Evolutionary conservation across 768 basidiomycete species (phyloP).

Genomic region (Pulveroboletus sp.): DNA sequence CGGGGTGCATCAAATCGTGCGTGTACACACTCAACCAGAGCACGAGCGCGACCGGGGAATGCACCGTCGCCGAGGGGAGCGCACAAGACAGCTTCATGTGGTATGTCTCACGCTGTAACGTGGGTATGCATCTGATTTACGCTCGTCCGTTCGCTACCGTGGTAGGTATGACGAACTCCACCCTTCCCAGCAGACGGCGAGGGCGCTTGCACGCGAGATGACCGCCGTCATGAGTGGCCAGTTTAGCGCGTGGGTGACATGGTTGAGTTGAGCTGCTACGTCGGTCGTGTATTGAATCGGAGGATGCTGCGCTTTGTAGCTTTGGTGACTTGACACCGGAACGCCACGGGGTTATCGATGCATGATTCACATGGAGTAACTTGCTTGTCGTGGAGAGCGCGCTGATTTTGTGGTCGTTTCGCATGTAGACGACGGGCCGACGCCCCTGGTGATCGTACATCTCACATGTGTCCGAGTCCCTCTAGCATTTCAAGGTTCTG

Average conservation of each 20-base stretch:
- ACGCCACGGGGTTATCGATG: too few relatives aligned
- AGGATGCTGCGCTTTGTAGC: too few relatives aligned
- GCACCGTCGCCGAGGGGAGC: conserved; percentile 34
- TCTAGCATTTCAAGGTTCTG: neutral
- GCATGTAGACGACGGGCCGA: too few relatives aligned
- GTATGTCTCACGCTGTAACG: too few relatives aligned
- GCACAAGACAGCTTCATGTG: conserved; percentile 58
- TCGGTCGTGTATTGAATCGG: neutral
- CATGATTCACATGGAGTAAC: neutral
- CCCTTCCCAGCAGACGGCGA: conserved; percentile 54
- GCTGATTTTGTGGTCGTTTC: too few relatives aligned
- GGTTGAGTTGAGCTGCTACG: conserved; percentile 39
- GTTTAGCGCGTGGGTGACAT: conserved; percentile 44
- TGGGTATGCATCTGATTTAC: too few relatives aligned
- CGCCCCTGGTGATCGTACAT: too few relatives aligned
- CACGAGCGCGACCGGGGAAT: conserved; percentile 27
- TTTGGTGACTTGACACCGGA: too few relatives aligned
- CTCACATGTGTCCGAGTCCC: too few relatives aligned
- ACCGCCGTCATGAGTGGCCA: conserved; percentile 43
- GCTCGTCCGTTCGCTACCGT: neutral
- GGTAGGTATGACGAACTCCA: conserved; percentile 48
- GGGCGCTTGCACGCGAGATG: conserved; percentile 51
- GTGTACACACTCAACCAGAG: conserved; percentile 30
- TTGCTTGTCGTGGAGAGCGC: neutral
- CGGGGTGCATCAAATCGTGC: conserved; percentile 48